phyloP scores from a whole-genome alignment of 192 early-diverging fungal genomes.

The Gorgonomyces haynaldii region DNA sequence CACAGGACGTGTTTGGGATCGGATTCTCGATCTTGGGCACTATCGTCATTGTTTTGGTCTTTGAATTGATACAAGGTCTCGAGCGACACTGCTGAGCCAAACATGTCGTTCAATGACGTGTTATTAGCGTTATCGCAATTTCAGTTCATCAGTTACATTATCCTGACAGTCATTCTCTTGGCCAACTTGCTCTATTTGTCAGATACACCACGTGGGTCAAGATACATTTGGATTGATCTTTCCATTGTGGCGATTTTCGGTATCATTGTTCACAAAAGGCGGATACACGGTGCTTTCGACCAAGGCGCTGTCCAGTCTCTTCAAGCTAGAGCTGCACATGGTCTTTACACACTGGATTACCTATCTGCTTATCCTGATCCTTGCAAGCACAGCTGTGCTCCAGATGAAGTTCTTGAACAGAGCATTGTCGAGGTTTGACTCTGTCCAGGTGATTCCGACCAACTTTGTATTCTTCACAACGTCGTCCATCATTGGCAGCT shows the following conservation, averaged over 20 bases:
- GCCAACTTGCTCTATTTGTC: slow-evolving; percentile 2
- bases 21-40: slow-evolving; percentile 52
- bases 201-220: slow-evolving; percentile 16
- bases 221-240: slow-evolving; percentile 53
- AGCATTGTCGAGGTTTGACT: slow-evolving; percentile 30
- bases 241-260: slow-evolving; percentile 57
- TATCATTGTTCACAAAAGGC: slow-evolving; percentile 30
- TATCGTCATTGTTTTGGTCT: slow-evolving; percentile 41
- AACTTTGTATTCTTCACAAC: slow-evolving; percentile 67
- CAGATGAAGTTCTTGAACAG: slow-evolving; percentile 49
- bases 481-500: slow-evolving; percentile 56
- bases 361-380: slow-evolving; percentile 45
- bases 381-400: slow-evolving; percentile 50
- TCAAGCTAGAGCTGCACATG: slow-evolving; percentile 47
- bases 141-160: slow-evolving; percentile 12
- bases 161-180: neutral
- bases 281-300: slow-evolving; percentile 62
- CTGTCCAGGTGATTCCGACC: slow-evolving; percentile 55
- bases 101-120: slow-evolving; percentile 10
- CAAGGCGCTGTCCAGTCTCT: slow-evolving; percentile 54
- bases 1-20: slow-evolving; percentile 48
- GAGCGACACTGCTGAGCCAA: slow-evolving; percentile 12
- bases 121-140: slow-evolving; percentile 6
- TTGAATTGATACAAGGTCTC: neutral
- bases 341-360: slow-evolving; percentile 57